Evolutionary conservation across 2,329 filamentous ascomycete genomes (phyloP).

Genomic region (Lasiodiplodia sp.): DNA sequence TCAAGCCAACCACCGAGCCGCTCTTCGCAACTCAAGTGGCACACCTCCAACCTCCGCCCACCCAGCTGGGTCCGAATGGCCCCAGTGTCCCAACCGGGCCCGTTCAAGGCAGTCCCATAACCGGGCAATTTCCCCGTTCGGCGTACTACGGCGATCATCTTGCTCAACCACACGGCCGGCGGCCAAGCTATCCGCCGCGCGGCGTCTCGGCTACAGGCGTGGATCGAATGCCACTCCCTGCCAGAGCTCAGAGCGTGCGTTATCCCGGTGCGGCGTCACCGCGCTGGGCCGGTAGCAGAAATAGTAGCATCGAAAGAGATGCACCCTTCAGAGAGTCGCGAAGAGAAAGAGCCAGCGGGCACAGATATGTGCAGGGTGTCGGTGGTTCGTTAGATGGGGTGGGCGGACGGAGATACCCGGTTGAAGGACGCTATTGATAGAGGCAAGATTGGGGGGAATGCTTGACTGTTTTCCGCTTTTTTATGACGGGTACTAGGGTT

Average conservation of each 20-base stretch:
- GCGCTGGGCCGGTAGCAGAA: constrained; percentile 13
- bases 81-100: constrained; percentile 48
- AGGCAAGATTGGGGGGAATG: not conserved
- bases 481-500: not conserved
- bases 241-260: constrained; percentile 20
- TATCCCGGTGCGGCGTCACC: constrained; percentile 22
- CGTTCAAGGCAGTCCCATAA: not conserved
- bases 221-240: constrained; percentile 2
- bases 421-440: constrained; percentile 19
- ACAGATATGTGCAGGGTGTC: constrained; percentile 18
- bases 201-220: not conserved
- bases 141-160: constrained; percentile 21
- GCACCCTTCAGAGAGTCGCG: not conserved
- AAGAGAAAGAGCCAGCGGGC: constrained; percentile 9
- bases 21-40: constrained; percentile 57
- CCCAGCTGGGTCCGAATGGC: constrained; percentile 31
- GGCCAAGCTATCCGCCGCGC: constrained; percentile 26
- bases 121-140: constrained; percentile 1
- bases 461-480: no score
- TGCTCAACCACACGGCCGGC: not conserved
- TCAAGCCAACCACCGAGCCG: constrained; percentile 54
- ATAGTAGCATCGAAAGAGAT: constrained; percentile 24
- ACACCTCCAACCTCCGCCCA: constrained; percentile 41
- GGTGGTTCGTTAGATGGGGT: constrained; percentile 29
- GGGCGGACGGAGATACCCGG: constrained; percentile 32